Evolutionary conservation across 2,329 filamentous ascomycete genomes (phyloP).

Genomic region (Fusarium domesticum): DNA sequence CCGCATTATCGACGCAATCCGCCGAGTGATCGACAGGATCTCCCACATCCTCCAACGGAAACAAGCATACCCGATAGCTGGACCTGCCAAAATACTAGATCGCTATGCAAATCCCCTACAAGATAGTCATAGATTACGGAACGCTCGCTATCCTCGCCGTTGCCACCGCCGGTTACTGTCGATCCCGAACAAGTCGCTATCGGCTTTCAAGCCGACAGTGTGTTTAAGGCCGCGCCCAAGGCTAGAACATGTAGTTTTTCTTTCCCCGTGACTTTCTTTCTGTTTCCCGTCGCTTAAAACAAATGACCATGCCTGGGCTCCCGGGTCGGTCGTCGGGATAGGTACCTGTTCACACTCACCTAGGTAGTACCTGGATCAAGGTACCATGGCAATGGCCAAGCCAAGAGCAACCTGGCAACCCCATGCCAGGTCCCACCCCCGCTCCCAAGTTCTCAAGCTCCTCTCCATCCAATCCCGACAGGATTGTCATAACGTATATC

Average conservation of each 20-base stretch:
- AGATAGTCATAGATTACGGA: constrained; percentile 5
- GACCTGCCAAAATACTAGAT: constrained; percentile 19
- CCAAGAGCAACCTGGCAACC: too few relatives aligned
- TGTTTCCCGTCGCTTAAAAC: too few relatives aligned
- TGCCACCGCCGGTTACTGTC: constrained; percentile 1
- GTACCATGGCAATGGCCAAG: too few relatives aligned
- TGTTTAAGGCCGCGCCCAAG: background rate
- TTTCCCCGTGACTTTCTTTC: too few relatives aligned
- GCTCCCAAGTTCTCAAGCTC: too few relatives aligned
- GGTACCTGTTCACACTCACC: too few relatives aligned
- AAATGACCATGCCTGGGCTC: too few relatives aligned
- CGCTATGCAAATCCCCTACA: constrained; percentile 10
- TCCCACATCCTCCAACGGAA: constrained; percentile 25
- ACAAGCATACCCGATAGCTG: constrained; percentile 18
- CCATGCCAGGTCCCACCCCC: too few relatives aligned
- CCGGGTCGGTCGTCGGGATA: too few relatives aligned
- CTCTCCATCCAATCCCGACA: too few relatives aligned
- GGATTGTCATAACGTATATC: too few relatives aligned
- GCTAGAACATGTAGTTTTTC: background rate
- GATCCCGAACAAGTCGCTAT: background rate
- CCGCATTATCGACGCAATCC: constrained; percentile 16
- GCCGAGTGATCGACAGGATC: constrained; percentile 29
- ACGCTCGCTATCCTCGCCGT: constrained; percentile 1
- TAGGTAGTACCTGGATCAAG: too few relatives aligned
- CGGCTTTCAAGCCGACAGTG: background rate